These are phyloP conservation scores for Globisporangium spiculum DNA, from an alignment of 352 stramenopile genomes.

Conservation along the genomic window DNA sequence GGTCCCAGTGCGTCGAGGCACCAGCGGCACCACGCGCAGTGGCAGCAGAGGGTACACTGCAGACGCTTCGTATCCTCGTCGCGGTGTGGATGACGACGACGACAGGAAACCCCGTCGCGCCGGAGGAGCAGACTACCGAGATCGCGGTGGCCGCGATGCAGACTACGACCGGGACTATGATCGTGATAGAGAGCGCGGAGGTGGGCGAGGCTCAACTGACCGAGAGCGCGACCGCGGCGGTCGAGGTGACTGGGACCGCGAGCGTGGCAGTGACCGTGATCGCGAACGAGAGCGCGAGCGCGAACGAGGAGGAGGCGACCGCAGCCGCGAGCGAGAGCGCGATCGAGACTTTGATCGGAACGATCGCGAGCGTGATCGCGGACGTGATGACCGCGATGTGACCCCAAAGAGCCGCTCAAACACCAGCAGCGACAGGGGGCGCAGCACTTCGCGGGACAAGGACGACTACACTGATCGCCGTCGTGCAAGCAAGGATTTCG, in stretches of 20 bases:
- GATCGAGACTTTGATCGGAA: constrained; percentile 32
- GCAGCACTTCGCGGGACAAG: constrained; percentile 23
- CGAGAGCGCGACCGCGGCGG: constrained; percentile 17
- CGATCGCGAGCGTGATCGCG: constrained; percentile 25
- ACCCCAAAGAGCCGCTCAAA: constrained; percentile 25
- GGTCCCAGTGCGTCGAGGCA: constrained; percentile 24
- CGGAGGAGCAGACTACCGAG: constrained; percentile 15
- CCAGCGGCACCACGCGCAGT: constrained; percentile 21
- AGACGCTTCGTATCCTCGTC: constrained; percentile 25
- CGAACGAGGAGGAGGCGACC: constrained; percentile 25
- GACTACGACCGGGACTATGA: constrained; percentile 23
- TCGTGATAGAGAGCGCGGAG: constrained; percentile 21
- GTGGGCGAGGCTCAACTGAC: constrained; percentile 4
- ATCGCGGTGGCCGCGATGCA: constrained; percentile 8
- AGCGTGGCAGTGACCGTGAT: constrained; percentile 28
- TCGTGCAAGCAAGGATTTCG: constrained; percentile 42
- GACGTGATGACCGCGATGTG: constrained; percentile 35
- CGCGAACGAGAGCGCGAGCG: constrained; percentile 37
- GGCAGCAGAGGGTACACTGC: constrained; percentile 13
- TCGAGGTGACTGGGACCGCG: constrained; percentile 22
- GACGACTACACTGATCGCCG: constrained; percentile 33
- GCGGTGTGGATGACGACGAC: constrained; percentile 40
- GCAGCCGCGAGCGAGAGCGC: constrained; percentile 27
- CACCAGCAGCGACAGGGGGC: constrained; percentile 29
- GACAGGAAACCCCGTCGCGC: constrained; percentile 28